Conservation (phyloP, 129 eudicot species). For the Pittosporum tobira region DNA sequence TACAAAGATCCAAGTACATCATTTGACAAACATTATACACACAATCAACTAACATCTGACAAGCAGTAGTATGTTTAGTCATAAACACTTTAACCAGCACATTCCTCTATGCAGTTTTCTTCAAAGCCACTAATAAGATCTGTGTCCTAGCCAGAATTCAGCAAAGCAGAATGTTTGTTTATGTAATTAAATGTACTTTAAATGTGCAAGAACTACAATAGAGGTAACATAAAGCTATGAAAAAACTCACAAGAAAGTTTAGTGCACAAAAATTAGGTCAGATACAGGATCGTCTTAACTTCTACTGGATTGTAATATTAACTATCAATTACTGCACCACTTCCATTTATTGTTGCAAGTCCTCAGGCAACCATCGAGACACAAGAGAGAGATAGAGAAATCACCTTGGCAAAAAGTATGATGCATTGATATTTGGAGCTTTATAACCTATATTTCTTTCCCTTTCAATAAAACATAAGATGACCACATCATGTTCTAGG, state of each 20-base stretch:
- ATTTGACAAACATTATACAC: neutral
- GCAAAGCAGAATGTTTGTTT: neutral
- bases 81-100: neutral
- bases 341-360: constrained; percentile 1
- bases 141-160: neutral
- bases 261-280: neutral
- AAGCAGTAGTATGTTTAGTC: neutral
- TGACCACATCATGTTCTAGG: too few relatives aligned
- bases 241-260: neutral
- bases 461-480: too few relatives aligned
- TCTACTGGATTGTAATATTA: neutral
- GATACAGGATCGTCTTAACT: neutral
- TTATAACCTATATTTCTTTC: too few relatives aligned
- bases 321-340: constrained; percentile 8
- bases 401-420: too few relatives aligned
- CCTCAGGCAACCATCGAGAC: neutral
- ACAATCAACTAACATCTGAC: neutral
- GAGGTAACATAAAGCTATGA: neutral
- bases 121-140: neutral
- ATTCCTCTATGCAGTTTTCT: neutral
- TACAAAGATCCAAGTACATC: neutral
- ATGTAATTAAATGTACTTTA: neutral
- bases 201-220: neutral
- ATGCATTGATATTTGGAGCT: neutral
- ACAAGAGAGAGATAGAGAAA: too few relatives aligned